phyloP scores from a whole-genome alignment of 2,329 filamentous ascomycete genomes.

The Colletotrichum lentis region DNA sequence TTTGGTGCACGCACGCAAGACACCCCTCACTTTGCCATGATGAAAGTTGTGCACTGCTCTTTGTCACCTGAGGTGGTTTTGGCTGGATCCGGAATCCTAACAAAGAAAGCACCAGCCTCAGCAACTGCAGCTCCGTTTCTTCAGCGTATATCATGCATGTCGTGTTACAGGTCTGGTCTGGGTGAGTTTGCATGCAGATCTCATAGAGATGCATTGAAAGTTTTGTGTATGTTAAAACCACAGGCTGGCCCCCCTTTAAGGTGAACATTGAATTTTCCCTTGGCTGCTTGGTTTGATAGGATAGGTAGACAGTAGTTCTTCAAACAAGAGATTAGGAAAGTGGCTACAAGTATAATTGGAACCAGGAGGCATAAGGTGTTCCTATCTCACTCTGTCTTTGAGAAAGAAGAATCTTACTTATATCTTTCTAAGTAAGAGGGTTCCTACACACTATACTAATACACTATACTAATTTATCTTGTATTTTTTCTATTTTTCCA shows the following conservation, averaged over 20 bases:
- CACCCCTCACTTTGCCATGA: neutral
- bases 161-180: neutral
- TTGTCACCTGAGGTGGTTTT: too few relatives aligned
- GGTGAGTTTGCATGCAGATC: too few relatives aligned
- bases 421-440: too few relatives aligned
- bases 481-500: too few relatives aligned
- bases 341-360: neutral
- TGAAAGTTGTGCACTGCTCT: neutral
- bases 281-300: neutral
- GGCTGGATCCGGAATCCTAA: neutral
- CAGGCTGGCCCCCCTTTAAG: neutral
- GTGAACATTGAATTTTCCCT: neutral
- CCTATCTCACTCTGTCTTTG: too few relatives aligned
- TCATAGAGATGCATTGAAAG: too few relatives aligned
- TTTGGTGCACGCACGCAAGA: neutral
- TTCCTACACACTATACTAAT: too few relatives aligned
- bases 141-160: neutral
- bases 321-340: too few relatives aligned
- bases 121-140: neutral
- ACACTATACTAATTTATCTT: too few relatives aligned
- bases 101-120: neutral
- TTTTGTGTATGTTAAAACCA: too few relatives aligned
- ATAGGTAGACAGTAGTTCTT: neutral
- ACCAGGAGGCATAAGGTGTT: neutral
- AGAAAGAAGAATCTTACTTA: too few relatives aligned